Conservation (phyloP, 2,329 filamentous ascomycete genomes). For the Scytalidium sp. region DNA sequence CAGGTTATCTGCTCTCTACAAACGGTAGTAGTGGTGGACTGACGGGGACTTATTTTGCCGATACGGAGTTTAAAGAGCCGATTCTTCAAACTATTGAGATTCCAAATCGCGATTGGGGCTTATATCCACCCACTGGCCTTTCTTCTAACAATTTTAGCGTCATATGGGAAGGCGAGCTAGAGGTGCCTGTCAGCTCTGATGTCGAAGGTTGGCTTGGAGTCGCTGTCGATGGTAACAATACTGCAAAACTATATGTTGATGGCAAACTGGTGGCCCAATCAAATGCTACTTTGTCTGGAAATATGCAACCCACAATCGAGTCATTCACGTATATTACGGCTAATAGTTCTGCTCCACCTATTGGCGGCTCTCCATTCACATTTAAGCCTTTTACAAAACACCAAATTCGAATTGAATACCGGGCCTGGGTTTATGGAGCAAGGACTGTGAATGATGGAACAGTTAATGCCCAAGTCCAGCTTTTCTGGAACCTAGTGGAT, state of each 20-base stretch:
- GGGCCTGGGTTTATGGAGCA: conserved; percentile 37
- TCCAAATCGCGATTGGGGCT: conserved; percentile 40
- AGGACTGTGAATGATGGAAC: conserved; percentile 25
- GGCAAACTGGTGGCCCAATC: conserved; percentile 26
- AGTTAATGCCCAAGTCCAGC: conserved; percentile 36
- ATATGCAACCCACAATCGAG: conserved; percentile 39
- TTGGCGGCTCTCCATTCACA: conserved; percentile 33
- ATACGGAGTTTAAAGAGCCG: conserved; percentile 34
- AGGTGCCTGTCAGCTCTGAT: conserved; percentile 33
- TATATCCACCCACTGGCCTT: conserved; percentile 39
- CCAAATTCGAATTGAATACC: conserved; percentile 38
- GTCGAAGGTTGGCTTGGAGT: conserved; percentile 41
- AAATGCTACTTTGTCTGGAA: conserved; percentile 23
- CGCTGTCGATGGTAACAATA: conserved; percentile 37
- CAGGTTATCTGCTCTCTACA: conserved; percentile 36
- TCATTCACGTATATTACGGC: conserved; percentile 31
- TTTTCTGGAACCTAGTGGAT: conserved; percentile 45
- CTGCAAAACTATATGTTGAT: conserved; percentile 35
- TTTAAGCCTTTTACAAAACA: conserved; percentile 33
- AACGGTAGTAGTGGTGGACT: conserved; percentile 36
- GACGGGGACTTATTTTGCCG: conserved; percentile 37
- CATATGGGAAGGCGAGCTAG: conserved; percentile 38
- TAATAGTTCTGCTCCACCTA: conserved; percentile 34
- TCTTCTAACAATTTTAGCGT: conserved; percentile 43
- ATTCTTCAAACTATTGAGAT: conserved; percentile 29